Evolutionary conservation across 805 yeast species (phyloP).

Genomic region (Kazachstania taianensis): DNA sequence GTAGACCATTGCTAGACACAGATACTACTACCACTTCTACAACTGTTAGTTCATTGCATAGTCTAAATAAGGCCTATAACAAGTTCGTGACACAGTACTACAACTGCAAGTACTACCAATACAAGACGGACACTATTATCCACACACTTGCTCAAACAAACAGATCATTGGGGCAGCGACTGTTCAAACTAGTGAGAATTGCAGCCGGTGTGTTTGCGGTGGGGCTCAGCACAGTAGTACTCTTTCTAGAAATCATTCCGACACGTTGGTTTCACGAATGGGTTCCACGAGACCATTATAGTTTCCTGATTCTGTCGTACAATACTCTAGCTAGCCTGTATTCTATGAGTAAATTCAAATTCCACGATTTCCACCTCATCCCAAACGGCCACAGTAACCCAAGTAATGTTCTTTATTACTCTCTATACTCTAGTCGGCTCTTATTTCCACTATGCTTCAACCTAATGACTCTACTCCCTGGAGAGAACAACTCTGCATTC

Average conservation of each 20-base stretch:
- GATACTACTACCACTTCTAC: constrained; percentile 1
- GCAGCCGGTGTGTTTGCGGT: constrained; percentile 8
- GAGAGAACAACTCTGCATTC: constrained; percentile 15
- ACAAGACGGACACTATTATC: constrained; percentile 20
- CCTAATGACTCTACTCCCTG: constrained; percentile 22
- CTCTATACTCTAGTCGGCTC: constrained; percentile 27
- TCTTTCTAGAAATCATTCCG: constrained; percentile 22
- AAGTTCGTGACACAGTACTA: constrained; percentile 24
- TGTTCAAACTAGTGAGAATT: constrained; percentile 4
- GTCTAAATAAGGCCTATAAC: constrained; percentile 22
- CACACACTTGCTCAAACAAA: constrained; percentile 22
- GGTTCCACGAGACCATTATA: too few species aligned
- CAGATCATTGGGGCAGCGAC: constrained; percentile 5
- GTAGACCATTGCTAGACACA: not conserved
- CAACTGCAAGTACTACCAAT: constrained; percentile 20
- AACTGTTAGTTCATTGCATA: constrained; percentile 11
- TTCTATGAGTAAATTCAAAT: constrained; percentile 27
- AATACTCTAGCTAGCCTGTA: constrained; percentile 22
- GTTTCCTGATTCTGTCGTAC: constrained; percentile 19
- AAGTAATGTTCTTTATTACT: constrained; percentile 24
- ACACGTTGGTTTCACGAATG: constrained; percentile 18
- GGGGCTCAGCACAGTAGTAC: constrained; percentile 13
- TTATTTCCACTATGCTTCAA: constrained; percentile 28
- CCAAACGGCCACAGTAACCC: constrained; percentile 28
- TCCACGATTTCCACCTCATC: constrained; percentile 25